Percentiles rank a stretch among this genome's conserved stretches.
Conservation (phyloP, 306 rosid species). For the Lotus japonicus region DNA sequence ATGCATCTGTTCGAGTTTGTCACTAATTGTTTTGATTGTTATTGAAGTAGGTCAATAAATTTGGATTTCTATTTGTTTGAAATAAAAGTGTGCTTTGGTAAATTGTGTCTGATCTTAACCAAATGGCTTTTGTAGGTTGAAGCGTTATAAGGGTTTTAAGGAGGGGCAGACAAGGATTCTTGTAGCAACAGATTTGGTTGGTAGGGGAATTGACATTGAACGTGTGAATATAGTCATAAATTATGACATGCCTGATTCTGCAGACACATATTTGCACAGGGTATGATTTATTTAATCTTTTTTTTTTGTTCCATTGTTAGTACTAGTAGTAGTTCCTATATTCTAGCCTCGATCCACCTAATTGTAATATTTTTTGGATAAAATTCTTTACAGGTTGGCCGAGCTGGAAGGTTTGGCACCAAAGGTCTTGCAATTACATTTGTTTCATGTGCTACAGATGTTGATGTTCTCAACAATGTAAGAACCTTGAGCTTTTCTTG, state of each 20-base stretch:
- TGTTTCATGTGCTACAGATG: constrained; percentile 83
- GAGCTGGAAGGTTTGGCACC: constrained; percentile 99
- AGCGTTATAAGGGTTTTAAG: constrained; percentile 92
- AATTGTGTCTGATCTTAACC: not conserved
- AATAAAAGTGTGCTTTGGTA: not conserved
- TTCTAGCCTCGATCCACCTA: not conserved
- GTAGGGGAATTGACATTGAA: constrained; percentile 95
- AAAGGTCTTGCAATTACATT: constrained; percentile 98
- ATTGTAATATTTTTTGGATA: not conserved
- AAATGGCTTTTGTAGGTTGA: constrained; percentile 11
- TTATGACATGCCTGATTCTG: constrained; percentile 98
- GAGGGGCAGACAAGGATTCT: constrained; percentile 97
- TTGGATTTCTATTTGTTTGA: not conserved
- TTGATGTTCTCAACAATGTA: constrained; percentile 94
- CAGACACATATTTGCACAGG: constrained; percentile 96
- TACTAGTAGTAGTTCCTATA: not conserved
- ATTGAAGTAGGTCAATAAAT: no score
- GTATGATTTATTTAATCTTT: constrained; percentile 27
- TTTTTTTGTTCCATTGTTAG: constrained; percentile 21
- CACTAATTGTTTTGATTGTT: not conserved
- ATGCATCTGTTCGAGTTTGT: not conserved
- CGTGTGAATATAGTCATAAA: constrained; percentile 96
- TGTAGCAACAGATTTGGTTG: constrained; percentile 98
- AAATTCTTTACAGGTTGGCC: constrained; percentile 60
- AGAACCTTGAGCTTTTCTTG: not conserved